Percentiles rank a stretch among this genome's conserved stretches.
Evolutionary conservation across 306 rosid species (phyloP).

Genomic region (Alnus glutinosa): DNA sequence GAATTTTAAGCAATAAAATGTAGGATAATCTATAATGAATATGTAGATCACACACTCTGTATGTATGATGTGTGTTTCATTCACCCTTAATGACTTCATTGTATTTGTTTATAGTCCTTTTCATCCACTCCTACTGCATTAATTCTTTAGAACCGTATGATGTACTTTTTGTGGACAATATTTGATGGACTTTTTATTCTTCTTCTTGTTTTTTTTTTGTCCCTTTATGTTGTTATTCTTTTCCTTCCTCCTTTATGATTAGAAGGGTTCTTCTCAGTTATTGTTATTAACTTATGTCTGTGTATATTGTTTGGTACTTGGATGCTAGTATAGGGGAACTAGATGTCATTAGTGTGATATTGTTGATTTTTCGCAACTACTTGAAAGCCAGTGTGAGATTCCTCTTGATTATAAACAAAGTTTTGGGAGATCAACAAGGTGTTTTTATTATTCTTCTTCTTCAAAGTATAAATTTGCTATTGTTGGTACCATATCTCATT

Average conservation of each 20-base stretch:
- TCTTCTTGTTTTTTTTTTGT: not conserved
- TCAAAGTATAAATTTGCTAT: not conserved
- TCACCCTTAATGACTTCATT: not conserved
- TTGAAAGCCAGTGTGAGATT: not conserved
- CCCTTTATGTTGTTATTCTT: not conserved
- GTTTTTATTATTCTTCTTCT: not conserved
- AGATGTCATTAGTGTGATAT: slow-evolving; percentile 4
- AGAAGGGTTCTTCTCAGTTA: not conserved
- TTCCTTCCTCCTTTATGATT: not conserved
- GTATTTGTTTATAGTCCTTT: not conserved
- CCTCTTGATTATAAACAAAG: not conserved
- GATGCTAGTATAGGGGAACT: not conserved
- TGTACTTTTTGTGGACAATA: not conserved
- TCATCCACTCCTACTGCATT: not conserved
- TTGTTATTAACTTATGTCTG: not conserved
- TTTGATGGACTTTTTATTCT: not conserved
- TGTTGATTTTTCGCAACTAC: not conserved
- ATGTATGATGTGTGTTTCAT: not conserved
- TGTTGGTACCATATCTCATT: not conserved
- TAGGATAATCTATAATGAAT: not conserved
- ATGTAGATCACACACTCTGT: not conserved
- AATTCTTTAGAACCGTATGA: not conserved
- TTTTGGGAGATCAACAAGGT: not conserved
- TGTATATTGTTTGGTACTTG: not conserved
- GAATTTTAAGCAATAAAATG: not conserved